phyloP scores from a whole-genome alignment of 495 filamentous ascomycete species.

The Neurospora sp. region DNA sequence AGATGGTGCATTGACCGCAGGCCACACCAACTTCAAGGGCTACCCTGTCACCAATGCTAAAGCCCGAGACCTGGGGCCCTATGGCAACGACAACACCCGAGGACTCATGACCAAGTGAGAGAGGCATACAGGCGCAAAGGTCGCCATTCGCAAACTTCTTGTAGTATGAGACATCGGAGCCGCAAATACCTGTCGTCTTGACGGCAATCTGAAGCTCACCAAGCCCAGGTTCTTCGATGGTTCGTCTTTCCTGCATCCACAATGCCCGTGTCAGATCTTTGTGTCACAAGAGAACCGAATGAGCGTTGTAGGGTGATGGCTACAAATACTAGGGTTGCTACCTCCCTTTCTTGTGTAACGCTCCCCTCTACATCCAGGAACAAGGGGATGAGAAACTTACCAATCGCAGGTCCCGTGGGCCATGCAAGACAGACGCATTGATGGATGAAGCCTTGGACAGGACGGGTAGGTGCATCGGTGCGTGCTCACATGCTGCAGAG shows the following conservation, averaged over 20 bases:
- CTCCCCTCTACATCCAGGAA: slow-evolving; percentile 7
- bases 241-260: slow-evolving; percentile 32
- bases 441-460: slow-evolving; percentile 32
- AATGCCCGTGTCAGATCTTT: slow-evolving; percentile 5
- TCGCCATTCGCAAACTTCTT: slow-evolving; percentile 76
- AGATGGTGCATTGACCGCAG: slow-evolving; percentile 64
- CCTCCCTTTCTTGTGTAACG: slow-evolving; percentile 17
- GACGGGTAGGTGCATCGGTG: slow-evolving; percentile 35
- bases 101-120: slow-evolving; percentile 74
- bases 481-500: slow-evolving; percentile 30
- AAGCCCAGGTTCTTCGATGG: slow-evolving; percentile 33
- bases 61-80: slow-evolving; percentile 44
- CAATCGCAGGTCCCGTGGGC: slow-evolving; percentile 40
- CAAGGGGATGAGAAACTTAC: slow-evolving; percentile 22
- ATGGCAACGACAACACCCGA: slow-evolving; percentile 58
- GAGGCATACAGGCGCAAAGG: slow-evolving; percentile 60
- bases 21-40: slow-evolving; percentile 80
- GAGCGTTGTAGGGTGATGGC: neutral
- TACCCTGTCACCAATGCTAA: slow-evolving; percentile 65
- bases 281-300: neutral
- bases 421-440: slow-evolving; percentile 42
- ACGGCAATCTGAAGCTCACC: slow-evolving; percentile 66
- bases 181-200: slow-evolving; percentile 69
- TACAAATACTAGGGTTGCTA: slow-evolving; percentile 1
- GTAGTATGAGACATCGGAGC: slow-evolving; percentile 80